Percentiles rank a stretch among this genome's conserved stretches.
Evolutionary conservation across 2,329 filamentous ascomycete species (phyloP).

Genomic region (Aspergillus pseudonomiae): DNA sequence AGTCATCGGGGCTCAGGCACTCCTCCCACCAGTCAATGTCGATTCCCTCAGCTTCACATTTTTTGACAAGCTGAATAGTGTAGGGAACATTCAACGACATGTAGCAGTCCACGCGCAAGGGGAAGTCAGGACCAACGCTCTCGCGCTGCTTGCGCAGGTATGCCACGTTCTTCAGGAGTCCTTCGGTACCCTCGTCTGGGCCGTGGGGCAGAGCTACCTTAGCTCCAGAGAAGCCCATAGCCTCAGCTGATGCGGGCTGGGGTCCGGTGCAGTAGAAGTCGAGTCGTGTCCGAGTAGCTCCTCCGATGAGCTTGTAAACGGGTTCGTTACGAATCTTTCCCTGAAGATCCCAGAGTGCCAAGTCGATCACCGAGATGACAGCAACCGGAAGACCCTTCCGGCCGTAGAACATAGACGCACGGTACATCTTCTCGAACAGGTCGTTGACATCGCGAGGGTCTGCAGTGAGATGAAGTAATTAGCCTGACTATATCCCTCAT

Average conservation of each 20-base stretch:
- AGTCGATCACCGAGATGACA: conserved; percentile 90
- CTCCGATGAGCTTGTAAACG: conserved; percentile 92
- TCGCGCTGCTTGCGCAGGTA: conserved; percentile 84
- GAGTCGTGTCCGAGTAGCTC: conserved; percentile 79
- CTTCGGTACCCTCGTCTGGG: conserved; percentile 80
- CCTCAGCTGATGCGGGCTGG: conserved; percentile 75
- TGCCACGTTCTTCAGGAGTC: conserved; percentile 85
- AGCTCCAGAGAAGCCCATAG: conserved; percentile 86
- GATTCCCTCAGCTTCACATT: conserved; percentile 75
- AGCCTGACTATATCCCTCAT: background rate
- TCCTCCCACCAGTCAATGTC: conserved; percentile 99
- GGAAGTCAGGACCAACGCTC: conserved; percentile 84
- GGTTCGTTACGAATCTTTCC: conserved; percentile 91
- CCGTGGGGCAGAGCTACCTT: conserved; percentile 91
- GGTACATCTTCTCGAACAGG: conserved; percentile 96
- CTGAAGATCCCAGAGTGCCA: conserved; percentile 88
- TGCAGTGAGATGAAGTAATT: conserved; percentile 27
- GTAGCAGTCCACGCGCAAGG: conserved; percentile 94
- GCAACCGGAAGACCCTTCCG: conserved; percentile 88
- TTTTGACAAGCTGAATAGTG: conserved; percentile 87
- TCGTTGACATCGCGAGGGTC: conserved; percentile 90
- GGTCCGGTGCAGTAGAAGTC: conserved; percentile 96
- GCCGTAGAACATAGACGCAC: conserved; percentile 93
- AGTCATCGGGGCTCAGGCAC: conserved; percentile 87
- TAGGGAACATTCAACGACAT: conserved; percentile 94